A percentile compares a stretch with the other conserved stretches of the same genome.
Evolutionary conservation across 306 rosid genomes (phyloP).

Genomic region (Ochetophila trinervis): DNA sequence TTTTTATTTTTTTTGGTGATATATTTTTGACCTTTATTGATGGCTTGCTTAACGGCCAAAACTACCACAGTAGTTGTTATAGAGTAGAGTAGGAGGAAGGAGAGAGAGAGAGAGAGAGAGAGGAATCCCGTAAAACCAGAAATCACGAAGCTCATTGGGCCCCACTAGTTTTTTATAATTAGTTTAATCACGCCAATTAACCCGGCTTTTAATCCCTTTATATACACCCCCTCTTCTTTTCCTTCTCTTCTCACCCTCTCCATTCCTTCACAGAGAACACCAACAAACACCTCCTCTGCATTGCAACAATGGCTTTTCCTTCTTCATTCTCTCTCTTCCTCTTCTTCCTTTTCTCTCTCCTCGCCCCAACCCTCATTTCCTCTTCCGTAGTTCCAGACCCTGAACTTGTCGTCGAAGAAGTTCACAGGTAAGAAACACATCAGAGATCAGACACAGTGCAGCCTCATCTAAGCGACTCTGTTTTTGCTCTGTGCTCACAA

Average conservation of each 20-base stretch:
- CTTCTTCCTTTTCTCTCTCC: slow-evolving; percentile 45
- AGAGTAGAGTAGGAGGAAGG: no score
- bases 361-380: slow-evolving; percentile 44
- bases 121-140: slow-evolving; percentile 64
- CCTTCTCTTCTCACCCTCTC: slow-evolving; percentile 7
- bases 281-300: neutral
- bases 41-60: slow-evolving; percentile 78
- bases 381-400: slow-evolving; percentile 58
- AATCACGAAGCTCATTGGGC: slow-evolving; percentile 55
- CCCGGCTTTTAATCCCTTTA: slow-evolving; percentile 54
- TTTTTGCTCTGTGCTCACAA: neutral
- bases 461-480: neutral
- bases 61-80: slow-evolving; percentile 48
- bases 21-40: slow-evolving; percentile 31
- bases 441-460: neutral
- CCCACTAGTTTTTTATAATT: slow-evolving; percentile 53
- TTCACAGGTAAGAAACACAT: slow-evolving; percentile 54
- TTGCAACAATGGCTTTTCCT: slow-evolving; percentile 38
- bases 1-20: no score
- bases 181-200: slow-evolving; percentile 65
- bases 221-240: slow-evolving; percentile 37
- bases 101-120: no score
- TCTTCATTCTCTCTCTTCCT: slow-evolving; percentile 27
- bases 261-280: neutral
- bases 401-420: slow-evolving; percentile 50